Base-by-base conservation (phyloP, 768 basidiomycete species). In the Macrolepiota albuminosa region DNA sequence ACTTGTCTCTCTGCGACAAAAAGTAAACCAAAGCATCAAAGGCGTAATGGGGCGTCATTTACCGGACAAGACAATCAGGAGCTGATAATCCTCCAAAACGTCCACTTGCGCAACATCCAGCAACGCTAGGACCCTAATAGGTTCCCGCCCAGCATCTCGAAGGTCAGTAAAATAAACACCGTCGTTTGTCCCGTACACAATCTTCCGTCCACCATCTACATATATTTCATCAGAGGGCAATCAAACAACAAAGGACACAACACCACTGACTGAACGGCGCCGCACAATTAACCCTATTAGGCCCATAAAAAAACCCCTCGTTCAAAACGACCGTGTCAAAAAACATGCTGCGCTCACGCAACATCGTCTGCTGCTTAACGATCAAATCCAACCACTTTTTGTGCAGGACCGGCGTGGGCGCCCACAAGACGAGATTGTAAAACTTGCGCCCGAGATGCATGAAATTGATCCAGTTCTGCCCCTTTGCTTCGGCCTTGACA, bases 31-130 rank as follows among this genome's bases (percentile, higher is more conserved):
- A 43, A 43, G 16, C n/a, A 43, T 9, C 6, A 13, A 6, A 1
- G 5, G 4, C 11, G 4, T 14, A 1, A 6, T 29, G 6, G 2
- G 6, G 14, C 2, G 11, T 16, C 14, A 72, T 80, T 40, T 59
- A 91, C 94, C 94, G n/a, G 97, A 94, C n/a, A 99, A 84, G n/a
- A 98, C 96, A 59, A 99, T 90, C 60, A 99, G 80, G 3, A 98
- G 81, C 67, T 95, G 91, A 69, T 95, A 97, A 59, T 97, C 94
- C 72, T 98, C 96, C 58, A 99, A 80, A 8, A 99, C 89, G 65
- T 98, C 97, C 8, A 99, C 89, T 75, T 99, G 97, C 1, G 88
- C 82, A 16, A 99, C 96, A 64, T 96, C 93, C 46, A 89, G 78
- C 29, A 98, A 74, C 13, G 89, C 88, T 59, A 99, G 79, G 33